Evolutionary conservation across 768 basidiomycete species (phyloP).

Genomic region (Rhizopogon rudus): DNA sequence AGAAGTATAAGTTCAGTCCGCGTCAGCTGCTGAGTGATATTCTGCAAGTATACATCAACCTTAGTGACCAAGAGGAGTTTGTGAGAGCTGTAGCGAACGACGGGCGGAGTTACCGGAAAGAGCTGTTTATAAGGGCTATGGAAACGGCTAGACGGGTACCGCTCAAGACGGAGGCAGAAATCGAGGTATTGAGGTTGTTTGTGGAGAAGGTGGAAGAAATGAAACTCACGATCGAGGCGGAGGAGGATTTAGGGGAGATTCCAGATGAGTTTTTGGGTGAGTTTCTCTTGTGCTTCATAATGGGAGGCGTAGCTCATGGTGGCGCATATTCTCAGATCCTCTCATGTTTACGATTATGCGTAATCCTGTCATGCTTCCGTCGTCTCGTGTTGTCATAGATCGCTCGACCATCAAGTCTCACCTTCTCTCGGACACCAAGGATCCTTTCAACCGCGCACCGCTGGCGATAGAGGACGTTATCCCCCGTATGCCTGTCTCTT

Average conservation of each 20-base stretch:
- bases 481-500: slow-evolving; percentile 48
- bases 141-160: slow-evolving; percentile 53
- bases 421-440: slow-evolving; percentile 82
- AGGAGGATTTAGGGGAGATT: slow-evolving; percentile 87
- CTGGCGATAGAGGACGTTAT: slow-evolving; percentile 74
- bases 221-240: slow-evolving; percentile 75
- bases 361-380: slow-evolving; percentile 88
- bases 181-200: slow-evolving; percentile 65
- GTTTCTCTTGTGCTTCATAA: slow-evolving; percentile 15
- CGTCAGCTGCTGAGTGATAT: slow-evolving; percentile 79
- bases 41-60: slow-evolving; percentile 84
- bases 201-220: slow-evolving; percentile 80
- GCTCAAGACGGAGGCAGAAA: slow-evolving; percentile 75
- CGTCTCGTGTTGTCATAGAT: slow-evolving; percentile 76
- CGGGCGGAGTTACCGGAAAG: slow-evolving; percentile 84
- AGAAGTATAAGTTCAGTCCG: slow-evolving; percentile 88
- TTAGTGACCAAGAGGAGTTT: slow-evolving; percentile 77
- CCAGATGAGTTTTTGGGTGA: slow-evolving; percentile 94
- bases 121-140: slow-evolving; percentile 77
- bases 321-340: slow-evolving; percentile 51
- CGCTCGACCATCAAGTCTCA: slow-evolving; percentile 93
- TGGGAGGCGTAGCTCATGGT: background rate
- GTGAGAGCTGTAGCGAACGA: slow-evolving; percentile 87
- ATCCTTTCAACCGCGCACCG: slow-evolving; percentile 93
- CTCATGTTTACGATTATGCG: slow-evolving; percentile 92